phyloP scores from a whole-genome alignment of 2,329 filamentous ascomycete genomes.

The Ophiostoma australiae region DNA sequence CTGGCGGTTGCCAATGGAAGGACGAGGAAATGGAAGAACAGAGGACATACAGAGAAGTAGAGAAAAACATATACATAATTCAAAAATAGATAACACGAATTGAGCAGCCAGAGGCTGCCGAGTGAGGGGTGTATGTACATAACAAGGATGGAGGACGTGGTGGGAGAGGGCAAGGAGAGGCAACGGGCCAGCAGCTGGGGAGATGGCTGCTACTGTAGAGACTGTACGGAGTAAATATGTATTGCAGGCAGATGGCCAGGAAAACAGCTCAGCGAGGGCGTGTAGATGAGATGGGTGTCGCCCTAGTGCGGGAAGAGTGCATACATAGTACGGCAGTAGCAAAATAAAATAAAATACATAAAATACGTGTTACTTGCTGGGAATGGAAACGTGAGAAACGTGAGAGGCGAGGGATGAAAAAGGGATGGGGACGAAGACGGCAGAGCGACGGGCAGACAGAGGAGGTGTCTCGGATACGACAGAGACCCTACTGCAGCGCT shows the following conservation, averaged over 20 bases:
- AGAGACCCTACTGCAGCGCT: conserved; percentile 25
- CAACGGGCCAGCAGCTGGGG: no score
- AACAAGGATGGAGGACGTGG: no score
- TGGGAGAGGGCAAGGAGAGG: no score
- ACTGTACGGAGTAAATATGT: no score
- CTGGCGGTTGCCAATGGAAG: background rate
- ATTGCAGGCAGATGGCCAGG: background rate
- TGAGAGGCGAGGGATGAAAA: background rate
- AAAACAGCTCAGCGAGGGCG: background rate
- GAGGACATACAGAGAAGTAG: background rate
- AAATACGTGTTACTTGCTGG: background rate
- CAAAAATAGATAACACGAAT: background rate
- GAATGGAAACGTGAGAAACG: background rate
- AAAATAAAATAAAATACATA: background rate
- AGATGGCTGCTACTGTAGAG: no score
- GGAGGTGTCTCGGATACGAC: conserved; percentile 28
- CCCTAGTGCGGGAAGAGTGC: background rate
- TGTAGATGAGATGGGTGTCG: background rate
- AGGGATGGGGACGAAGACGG: background rate
- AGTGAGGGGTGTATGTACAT: no score
- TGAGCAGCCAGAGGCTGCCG: background rate
- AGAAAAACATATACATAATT: background rate
- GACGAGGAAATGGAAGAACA: conserved; percentile 1
- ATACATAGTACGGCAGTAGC: no score
- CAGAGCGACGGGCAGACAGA: background rate